phyloP scores from a whole-genome alignment of 2,329 filamentous ascomycete genomes.

The Xylariaceae sp. region DNA sequence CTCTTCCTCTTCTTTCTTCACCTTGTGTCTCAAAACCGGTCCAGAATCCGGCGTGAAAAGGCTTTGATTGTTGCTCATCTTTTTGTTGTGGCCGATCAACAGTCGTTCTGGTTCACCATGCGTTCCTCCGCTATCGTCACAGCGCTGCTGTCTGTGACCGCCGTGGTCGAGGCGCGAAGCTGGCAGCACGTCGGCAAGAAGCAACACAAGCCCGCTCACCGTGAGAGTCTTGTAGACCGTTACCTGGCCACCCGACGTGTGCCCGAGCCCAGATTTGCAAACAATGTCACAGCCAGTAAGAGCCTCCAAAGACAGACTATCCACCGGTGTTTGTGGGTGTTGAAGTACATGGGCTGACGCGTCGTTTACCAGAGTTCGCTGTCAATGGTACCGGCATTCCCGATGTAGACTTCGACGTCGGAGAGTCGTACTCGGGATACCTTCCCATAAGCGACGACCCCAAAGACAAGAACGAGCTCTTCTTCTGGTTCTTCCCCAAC shows the following conservation, averaged over 20 bases:
- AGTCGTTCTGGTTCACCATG: slow-evolving; percentile 21
- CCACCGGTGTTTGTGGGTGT: not conserved
- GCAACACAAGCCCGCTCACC: slow-evolving; percentile 13
- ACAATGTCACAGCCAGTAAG: slow-evolving; percentile 30
- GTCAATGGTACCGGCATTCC: slow-evolving; percentile 58
- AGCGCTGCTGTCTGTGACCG: slow-evolving; percentile 25
- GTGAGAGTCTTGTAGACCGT: slow-evolving; percentile 16
- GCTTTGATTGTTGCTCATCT: not conserved
- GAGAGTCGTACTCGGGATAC: slow-evolving; percentile 54
- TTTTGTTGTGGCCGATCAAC: not conserved
- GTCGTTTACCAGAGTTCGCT: slow-evolving; percentile 43
- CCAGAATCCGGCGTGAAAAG: no score
- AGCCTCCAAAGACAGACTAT: not conserved
- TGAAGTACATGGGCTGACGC: not conserved
- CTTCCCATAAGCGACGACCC: slow-evolving; percentile 46
- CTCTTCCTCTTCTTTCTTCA: not conserved
- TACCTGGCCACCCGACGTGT: slow-evolving; percentile 26
- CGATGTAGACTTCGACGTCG: slow-evolving; percentile 59
- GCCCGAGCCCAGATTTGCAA: slow-evolving; percentile 27
- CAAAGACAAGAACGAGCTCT: slow-evolving; percentile 41
- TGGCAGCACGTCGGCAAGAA: slow-evolving; percentile 32
- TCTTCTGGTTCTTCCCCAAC: slow-evolving; percentile 55
- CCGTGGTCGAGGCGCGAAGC: slow-evolving; percentile 24
- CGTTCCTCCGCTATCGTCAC: slow-evolving; percentile 22
- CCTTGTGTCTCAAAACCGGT: no score